These are phyloP conservation scores for Tolypocladium cylindrosporum DNA, from an alignment of 2,329 filamentous ascomycete genomes.

Conservation along the genomic window DNA sequence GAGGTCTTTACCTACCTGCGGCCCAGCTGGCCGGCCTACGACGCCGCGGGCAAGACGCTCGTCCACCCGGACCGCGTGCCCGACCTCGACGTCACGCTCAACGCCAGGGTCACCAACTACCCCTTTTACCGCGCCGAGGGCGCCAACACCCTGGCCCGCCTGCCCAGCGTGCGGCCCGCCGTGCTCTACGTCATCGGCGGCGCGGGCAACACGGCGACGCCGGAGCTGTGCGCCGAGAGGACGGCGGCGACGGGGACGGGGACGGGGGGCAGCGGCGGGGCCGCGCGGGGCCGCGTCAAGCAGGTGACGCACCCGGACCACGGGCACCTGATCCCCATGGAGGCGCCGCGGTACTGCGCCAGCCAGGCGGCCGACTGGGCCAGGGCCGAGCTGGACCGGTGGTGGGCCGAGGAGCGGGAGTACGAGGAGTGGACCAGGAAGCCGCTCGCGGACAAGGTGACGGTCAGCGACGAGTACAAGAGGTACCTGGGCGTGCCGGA, in stretches of 20 bases:
- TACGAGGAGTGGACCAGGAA: constrained; percentile 47
- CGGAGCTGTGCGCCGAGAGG: constrained; percentile 44
- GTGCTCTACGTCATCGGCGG: constrained; percentile 62
- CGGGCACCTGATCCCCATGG: constrained; percentile 80
- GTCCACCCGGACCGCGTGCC: constrained; percentile 30
- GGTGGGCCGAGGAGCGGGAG: constrained; percentile 44
- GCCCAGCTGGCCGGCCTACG: constrained; percentile 40
- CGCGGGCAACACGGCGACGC: constrained; percentile 43
- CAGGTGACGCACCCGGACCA: constrained; percentile 52
- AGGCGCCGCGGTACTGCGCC: constrained; percentile 59
- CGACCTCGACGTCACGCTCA: constrained; percentile 33
- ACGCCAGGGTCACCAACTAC: constrained; percentile 24
- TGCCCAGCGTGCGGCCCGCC: constrained; percentile 53
- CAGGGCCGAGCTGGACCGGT: constrained; percentile 42
- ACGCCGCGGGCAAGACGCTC: constrained; percentile 24
- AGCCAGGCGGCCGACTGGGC: constrained; percentile 48
- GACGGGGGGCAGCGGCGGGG: constrained; percentile 57
- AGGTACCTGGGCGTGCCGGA: constrained; percentile 34
- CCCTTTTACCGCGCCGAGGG: constrained; percentile 63
- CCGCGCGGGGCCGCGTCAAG: constrained; percentile 53
- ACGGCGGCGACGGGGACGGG: constrained; percentile 54
- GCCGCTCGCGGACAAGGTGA: constrained; percentile 42
- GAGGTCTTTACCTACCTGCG: constrained; percentile 66
- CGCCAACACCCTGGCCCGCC: constrained; percentile 39
- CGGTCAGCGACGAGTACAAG: constrained; percentile 38